Percentiles rank a stretch among this genome's conserved stretches.
Conservation (phyloP, 2,329 filamentous ascomycete species). For the Calonectria crousiana region DNA sequence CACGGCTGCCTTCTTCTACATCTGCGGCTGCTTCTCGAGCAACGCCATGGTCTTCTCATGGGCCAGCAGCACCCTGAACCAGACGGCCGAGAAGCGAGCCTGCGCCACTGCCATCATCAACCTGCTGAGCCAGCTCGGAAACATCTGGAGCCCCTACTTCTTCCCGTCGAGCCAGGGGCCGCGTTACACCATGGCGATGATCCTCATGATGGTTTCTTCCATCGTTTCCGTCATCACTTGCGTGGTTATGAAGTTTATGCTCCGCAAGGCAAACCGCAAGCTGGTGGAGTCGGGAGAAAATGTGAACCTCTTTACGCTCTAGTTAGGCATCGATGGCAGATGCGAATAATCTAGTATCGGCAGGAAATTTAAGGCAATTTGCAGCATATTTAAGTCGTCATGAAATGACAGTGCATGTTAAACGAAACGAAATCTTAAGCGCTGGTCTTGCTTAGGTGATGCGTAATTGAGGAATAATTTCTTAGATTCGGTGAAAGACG, state of each 20-base stretch:
- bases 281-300: not conserved
- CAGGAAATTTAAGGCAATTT: no score
- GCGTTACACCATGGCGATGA: constrained; percentile 10
- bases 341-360: no score
- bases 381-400: no score
- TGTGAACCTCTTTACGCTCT: constrained; percentile 9
- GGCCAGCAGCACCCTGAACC: constrained; percentile 48
- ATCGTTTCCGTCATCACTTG: not conserved
- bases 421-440: no score
- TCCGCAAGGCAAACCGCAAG: constrained; percentile 20
- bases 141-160: constrained; percentile 45
- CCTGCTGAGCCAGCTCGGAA: constrained; percentile 35
- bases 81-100: constrained; percentile 51
- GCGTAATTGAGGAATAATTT: no score
- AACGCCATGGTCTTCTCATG: constrained; percentile 52
- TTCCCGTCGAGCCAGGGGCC: constrained; percentile 27
- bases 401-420: no score
- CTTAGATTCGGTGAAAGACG: no score
- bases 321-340: not conserved
- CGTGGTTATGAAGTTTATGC: constrained; percentile 11
- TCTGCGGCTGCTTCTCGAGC: constrained; percentile 38
- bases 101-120: constrained; percentile 29
- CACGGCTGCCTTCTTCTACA: constrained; percentile 34
- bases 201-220: constrained; percentile 15
- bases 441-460: no score